phyloP scores from a whole-genome alignment of 345 rosid genomes.

The Theobroma cacao region DNA sequence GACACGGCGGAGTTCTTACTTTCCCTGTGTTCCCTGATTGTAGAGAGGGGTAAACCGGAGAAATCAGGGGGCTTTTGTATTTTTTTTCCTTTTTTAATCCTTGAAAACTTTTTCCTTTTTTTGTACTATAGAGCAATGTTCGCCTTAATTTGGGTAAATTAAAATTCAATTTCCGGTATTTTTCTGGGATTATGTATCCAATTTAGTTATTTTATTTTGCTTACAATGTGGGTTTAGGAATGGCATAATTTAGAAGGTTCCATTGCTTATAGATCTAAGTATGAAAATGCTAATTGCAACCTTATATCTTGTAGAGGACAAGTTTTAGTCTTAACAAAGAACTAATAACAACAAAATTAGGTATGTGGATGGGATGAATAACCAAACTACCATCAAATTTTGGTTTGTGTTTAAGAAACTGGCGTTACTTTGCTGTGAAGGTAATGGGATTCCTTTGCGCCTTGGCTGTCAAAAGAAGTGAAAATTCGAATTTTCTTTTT shows the following conservation, averaged over 20 bases:
- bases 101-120: not conserved
- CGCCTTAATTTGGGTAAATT: constrained; percentile 17
- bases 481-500: too few relatives aligned
- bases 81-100: not conserved
- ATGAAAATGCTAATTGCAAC: not conserved
- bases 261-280: not conserved
- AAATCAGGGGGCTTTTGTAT: constrained; percentile 9
- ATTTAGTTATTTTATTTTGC: not conserved
- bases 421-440: constrained; percentile 38
- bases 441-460: constrained; percentile 6
- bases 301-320: not conserved
- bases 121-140: constrained; percentile 10
- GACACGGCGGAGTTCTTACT: constrained; percentile 20
- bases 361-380: constrained; percentile 26
- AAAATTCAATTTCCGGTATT: constrained; percentile 2
- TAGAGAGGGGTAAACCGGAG: constrained; percentile 27
- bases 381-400: constrained; percentile 21
- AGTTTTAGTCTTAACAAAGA: not conserved
- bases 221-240: constrained; percentile 1
- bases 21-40: constrained; percentile 24
- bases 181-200: not conserved
- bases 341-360: constrained; percentile 28
- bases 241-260: not conserved
- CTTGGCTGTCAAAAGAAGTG: constrained; percentile 19
- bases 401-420: constrained; percentile 11